Evolutionary conservation across 2,329 filamentous ascomycete species (phyloP), one percentile per base, ranked within the genome.

Genomic region (Whalleya microplaca): DNA sequence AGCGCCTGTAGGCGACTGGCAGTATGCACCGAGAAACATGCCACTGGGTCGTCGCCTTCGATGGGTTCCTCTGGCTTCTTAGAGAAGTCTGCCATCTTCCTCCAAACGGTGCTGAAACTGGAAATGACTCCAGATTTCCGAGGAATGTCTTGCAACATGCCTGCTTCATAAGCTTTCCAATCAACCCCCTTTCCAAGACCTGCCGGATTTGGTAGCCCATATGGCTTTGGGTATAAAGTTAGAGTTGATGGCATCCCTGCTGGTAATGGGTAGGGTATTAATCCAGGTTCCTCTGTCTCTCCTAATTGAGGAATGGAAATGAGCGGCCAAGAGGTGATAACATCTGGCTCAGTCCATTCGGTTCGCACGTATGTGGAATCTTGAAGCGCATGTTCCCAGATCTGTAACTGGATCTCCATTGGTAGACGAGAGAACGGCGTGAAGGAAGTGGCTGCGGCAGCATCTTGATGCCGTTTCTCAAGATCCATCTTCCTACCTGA

Each of bases 181-280:
- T 53, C 50, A 21, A n/a, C 2, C 3, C 16, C 2, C 3, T 47
- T 37, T 12, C 32, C 27, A n/a, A 21, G 8, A 18, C 18, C 14
- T 14, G 19, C 6, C 18, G 19, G 47, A 32, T 49, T 41, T 16
- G 42, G 49, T 7, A 37, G 1, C 19, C 49, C 49, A 19, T 2
- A 37, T n/a, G 42, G 42, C 12, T 27, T 23, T 10, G 49, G 49
- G 43, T 46, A 23, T 21, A 21, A 27, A 7, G 21, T 21, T 12
- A 43, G 1, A 20, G 41, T 52, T 19, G 42, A 18, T 16, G 50
- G 50, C 44, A 42, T 21, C 16, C 44, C 50, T 21, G 27, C 14
- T 21, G 43, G 50, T 6, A 47, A 16, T 12, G 23, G 14, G 32
- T 47, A 53, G 18, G 50, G 50, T 32, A 53, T 53, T 37, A 53